Base-by-base conservation (phyloP, 1,284 basidiomycete species). In the Papiliotrema nemorosa region DNA sequence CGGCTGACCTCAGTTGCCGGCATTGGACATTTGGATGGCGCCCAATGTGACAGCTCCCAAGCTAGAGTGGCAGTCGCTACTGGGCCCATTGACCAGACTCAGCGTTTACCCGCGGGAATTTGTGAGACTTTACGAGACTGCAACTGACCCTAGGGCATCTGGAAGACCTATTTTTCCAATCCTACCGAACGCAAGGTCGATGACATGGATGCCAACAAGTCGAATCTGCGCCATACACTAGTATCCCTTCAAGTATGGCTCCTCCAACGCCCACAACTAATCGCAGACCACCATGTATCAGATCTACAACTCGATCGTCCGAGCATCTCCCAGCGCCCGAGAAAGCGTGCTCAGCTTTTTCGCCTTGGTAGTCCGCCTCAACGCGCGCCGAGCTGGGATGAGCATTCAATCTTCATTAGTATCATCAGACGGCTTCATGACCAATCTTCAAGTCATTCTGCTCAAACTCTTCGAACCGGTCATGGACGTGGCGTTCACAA, bases 381-480 rank as follows among this genome's bases (percentile, higher is more conserved):
- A 99, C 66, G 78, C 80, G 29, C 91, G 85, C 70, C 83, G 96
- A 52, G 84, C 88, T 1, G 94, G 92, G 14, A 90, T 92, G 84
- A 87, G 90, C 75, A 86, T 84, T 54, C 33, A 76, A 5, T 7
- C 9, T 0, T 33, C 12, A 31, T 34, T 34, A 0, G 93, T 98
- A 4, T 84, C 92, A 0, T 86, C 85, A 0, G 94, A 99, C 67
- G 86, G 88, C 44, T 97, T 90, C 74, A 89, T 97, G 86, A 82
- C 90, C 54, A 98, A 97, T 63, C 64, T 94, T 35, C 89, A 93
- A 65, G 81, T 82, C 34, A 77, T 96, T 18, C 74, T 97, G 22
- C 78, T 93, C 37, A 82, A 85, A 20, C 89, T 99, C 61, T 87
- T 91, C n/a, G 90, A 92, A 60, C 96, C 96, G 0, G 97, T 98